phyloP scores from a whole-genome alignment of 768 basidiomycete species.

The Kwoniella dejecticola region DNA sequence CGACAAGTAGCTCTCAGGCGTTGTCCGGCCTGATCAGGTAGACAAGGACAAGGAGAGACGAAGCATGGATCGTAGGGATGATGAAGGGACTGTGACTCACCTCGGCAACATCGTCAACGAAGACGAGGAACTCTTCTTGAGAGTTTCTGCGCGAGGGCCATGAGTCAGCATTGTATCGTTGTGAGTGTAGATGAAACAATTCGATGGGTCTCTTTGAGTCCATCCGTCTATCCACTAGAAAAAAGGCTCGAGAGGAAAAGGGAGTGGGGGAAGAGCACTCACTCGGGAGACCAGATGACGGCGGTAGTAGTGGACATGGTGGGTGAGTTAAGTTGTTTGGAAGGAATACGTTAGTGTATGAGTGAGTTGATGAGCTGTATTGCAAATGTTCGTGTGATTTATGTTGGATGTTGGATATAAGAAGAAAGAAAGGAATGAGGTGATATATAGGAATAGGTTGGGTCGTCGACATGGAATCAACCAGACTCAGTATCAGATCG shows the following conservation, averaged over 20 bases:
- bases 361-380: neutral
- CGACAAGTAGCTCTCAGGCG: no score
- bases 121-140: conserved; percentile 32
- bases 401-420: neutral
- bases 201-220: no score
- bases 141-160: conserved; percentile 8
- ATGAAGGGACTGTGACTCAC: conserved; percentile 26
- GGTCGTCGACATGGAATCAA: no score
- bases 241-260: no score
- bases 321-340: neutral
- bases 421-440: neutral
- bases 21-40: no score
- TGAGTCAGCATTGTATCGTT: neutral
- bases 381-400: neutral
- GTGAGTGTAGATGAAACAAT: neutral
- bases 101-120: conserved; percentile 46
- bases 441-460: no score
- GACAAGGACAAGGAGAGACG: no score
- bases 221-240: no score
- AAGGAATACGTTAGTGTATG: neutral
- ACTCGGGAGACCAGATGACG: conserved; percentile 22
- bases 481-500: no score
- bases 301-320: conserved; percentile 21
- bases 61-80: no score
- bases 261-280: conserved; percentile 5